These are phyloP conservation scores for Phytophthora multivora DNA, from an alignment of 352 stramenopile genomes.

Conservation along the genomic window DNA sequence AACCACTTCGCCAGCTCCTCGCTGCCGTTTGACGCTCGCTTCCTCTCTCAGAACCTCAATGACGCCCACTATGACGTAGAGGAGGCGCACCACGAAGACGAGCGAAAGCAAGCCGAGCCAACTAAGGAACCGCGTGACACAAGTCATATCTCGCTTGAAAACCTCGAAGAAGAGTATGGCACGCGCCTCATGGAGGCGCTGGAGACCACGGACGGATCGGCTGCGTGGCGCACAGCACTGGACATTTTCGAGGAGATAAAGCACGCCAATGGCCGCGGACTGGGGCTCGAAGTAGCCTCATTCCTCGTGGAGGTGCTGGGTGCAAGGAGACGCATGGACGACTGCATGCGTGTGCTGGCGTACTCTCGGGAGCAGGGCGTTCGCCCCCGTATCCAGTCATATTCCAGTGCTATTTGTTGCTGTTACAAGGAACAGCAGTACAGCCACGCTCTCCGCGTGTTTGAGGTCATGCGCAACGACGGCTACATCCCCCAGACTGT, in stretches of 20 bases:
- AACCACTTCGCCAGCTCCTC: background rate
- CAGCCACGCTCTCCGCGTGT: constrained; percentile 75
- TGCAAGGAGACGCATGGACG: constrained; percentile 39
- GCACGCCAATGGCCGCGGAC: constrained; percentile 28
- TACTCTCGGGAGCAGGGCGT: constrained; percentile 70
- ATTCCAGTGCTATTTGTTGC: constrained; percentile 78
- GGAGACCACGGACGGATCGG: constrained; percentile 41
- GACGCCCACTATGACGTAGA: constrained; percentile 13
- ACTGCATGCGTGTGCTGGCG: constrained; percentile 70
- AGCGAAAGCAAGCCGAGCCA: background rate
- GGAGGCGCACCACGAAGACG: background rate
- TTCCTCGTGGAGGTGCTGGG: constrained; percentile 71
- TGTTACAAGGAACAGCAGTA: constrained; percentile 81
- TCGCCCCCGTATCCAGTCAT: constrained; percentile 81
- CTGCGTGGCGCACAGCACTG: constrained; percentile 43
- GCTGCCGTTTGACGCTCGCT: constrained; percentile 14
- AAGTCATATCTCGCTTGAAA: constrained; percentile 15
- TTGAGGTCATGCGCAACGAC: constrained; percentile 89
- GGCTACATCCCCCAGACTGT: constrained; percentile 79
- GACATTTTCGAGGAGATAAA: constrained; percentile 65
- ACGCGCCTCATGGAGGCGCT: constrained; percentile 29
- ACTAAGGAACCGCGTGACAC: constrained; percentile 15
- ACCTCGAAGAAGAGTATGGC: constrained; percentile 34
- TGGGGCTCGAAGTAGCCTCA: constrained; percentile 55
- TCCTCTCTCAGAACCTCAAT: constrained; percentile 26